Evolutionary conservation across 306 rosid species (phyloP).

Genomic region (Prunus davidiana): DNA sequence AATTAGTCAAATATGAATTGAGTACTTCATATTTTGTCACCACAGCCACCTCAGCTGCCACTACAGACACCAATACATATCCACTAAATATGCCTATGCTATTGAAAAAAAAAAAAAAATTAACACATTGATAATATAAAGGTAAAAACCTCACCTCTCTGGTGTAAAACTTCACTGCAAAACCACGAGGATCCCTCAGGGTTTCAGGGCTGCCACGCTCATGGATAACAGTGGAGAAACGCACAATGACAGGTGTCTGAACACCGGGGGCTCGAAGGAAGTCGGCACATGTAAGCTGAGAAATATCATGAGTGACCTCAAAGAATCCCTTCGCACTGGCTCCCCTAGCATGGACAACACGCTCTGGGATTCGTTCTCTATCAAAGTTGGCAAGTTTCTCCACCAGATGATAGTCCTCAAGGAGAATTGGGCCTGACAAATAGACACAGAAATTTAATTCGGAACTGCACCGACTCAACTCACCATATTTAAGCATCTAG

Average conservation of each 20-base stretch:
- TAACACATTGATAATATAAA: neutral
- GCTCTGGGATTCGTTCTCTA: conserved; percentile 88
- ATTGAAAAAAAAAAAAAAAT: neutral
- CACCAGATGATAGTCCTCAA: conserved; percentile 91
- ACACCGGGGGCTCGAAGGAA: conserved; percentile 95
- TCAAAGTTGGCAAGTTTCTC: conserved; percentile 89
- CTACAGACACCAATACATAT: neutral
- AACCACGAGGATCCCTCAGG: conserved; percentile 82
- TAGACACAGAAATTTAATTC: neutral
- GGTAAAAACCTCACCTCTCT: conserved; percentile 55
- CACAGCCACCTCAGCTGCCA: neutral
- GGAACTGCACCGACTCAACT: neutral
- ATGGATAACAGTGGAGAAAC: conserved; percentile 91
- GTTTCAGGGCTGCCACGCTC: conserved; percentile 99
- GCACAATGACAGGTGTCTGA: conserved; percentile 92
- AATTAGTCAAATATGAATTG: neutral
- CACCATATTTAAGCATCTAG: neutral
- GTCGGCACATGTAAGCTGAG: conserved; percentile 88
- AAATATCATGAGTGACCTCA: conserved; percentile 88
- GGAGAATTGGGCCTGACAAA: conserved; percentile 84
- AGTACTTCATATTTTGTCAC: neutral
- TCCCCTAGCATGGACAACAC: conserved; percentile 98
- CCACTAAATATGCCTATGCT: neutral
- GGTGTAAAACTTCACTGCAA: conserved; percentile 85
- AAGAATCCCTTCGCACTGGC: conserved; percentile 99